Base-by-base conservation (phyloP, 371 early-diverging fungal genomes). In the Mortierella polycephala region DNA sequence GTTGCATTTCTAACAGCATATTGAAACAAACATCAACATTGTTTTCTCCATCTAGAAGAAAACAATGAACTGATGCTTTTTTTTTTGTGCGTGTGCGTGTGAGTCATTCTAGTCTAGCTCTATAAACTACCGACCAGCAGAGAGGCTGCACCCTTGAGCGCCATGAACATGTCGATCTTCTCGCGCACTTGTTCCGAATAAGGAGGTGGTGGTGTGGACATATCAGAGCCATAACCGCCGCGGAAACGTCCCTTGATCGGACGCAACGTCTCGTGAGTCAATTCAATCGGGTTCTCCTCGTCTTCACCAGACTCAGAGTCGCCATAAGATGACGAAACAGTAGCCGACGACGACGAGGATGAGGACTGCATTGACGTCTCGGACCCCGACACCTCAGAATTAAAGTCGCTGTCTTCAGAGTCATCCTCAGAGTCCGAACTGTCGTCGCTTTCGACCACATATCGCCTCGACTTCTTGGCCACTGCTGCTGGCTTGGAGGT, bases 91-190 rank as follows among this genome's bases (percentile, higher is more conserved):
- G 10, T 46, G 46, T 46, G 46, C 10, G 47, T 14, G 11, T 11
- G 47, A 6, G 16, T 9, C 18, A 18, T 4, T 13, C 51, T 51
- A 51, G 20, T 18, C 9, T 18, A 16, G 57, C 7, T 66, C 14
- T 56, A 79, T 59, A 73, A 41, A 45, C 57, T 73, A 21, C 71
- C 68, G n/a, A 65, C 73, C 7, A 79, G 40, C 61, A 79, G 60
- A 44, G 80, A 79, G 7, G 80, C 80, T 0, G 80, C 74, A n/a
- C 80, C 80, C 49, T 67, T 69, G 62, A 79, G 68, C 0, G 80
- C 80, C 64, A 73, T 73, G 23, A 79, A 69, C 70, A 79, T 72
- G 53, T 66, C 74, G 60, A 79, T 79, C 63, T 73, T 72, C 53
- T 79, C 74, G 9, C 80, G 80, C 20, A 66, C 67, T 45, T 77